Base-by-base conservation (phyloP, 768 basidiomycete genomes). In the Mycena chlorophos region DNA sequence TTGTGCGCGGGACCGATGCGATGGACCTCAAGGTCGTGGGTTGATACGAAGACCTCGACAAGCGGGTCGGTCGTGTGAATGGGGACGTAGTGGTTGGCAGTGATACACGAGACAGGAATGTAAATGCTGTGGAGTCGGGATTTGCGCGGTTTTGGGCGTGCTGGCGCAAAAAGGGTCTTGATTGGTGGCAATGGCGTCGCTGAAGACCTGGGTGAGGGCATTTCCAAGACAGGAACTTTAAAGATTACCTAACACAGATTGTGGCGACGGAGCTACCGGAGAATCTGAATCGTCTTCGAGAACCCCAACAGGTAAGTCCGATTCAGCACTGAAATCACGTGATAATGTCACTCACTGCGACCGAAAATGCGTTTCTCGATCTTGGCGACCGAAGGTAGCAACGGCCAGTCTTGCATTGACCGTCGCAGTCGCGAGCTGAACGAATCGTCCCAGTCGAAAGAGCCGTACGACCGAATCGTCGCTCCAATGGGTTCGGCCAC, bases 391-490 rank as follows among this genome's bases (percentile, higher is more conserved):
- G 59, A 60, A 1, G 59, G 59, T 19, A 56, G 16, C 20, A 60
- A 28, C 19, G 52, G 52, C 55, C 47, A 56, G 19, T 49, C 47
- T 19, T 56, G 55, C 34, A 60, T 30, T 19, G 55, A 52, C 6
- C 55, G 51, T 3, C 59, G 46, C 17, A 30, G 49, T 26, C 25
- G 55, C 5, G 58, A 34, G 13, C 58, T 60, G n/a, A 53, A 53
- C 20, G 42, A 25, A 17, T 49, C 51, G 23, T 60, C 59, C 59
- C 59, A 56, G 34, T 60, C 59, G 1, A 26, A 25, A 12, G 54
- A 27, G 6, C 23, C 22, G 17, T 34, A 26, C 25, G n/a, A 26
- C 13, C 14, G 17, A 4, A 19, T 28, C 22, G 23, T 49, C 14
- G 59, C 59, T 25, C 55, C 55, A n/a, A 60, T 56, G 1, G 46